Conservation (phyloP, 768 basidiomycete species). For the Serendipita sp. region DNA sequence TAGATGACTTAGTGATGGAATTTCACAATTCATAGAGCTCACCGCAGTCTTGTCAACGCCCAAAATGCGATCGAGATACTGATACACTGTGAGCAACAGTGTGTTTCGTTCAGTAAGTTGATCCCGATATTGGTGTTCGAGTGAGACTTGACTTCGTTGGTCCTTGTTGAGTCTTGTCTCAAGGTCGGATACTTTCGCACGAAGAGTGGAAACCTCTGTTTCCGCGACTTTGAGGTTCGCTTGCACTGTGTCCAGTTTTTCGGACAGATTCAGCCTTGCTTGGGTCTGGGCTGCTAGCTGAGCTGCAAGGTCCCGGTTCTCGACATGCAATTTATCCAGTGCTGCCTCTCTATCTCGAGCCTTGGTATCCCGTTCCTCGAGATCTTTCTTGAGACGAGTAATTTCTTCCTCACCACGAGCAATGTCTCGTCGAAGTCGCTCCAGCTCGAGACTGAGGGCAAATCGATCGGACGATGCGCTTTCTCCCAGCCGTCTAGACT, state of each 20-base stretch:
- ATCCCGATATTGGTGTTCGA: slow-evolving; percentile 74
- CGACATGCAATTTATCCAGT: slow-evolving; percentile 60
- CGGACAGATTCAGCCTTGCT: slow-evolving; percentile 66
- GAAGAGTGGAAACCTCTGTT: slow-evolving; percentile 42
- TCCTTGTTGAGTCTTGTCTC: slow-evolving; percentile 73
- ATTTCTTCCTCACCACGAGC: slow-evolving; percentile 69
- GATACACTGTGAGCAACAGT: slow-evolving; percentile 78
- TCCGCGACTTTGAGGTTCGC: slow-evolving; percentile 50
- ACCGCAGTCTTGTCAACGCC: slow-evolving; percentile 79
- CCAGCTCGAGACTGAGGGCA: slow-evolving; percentile 79
- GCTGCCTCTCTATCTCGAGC: slow-evolving; percentile 53
- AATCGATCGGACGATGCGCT: slow-evolving; percentile 68
- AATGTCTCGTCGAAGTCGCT: slow-evolving; percentile 70
- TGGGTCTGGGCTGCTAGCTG: slow-evolving; percentile 78
- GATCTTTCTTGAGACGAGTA: slow-evolving; percentile 47
- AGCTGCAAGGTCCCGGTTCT: slow-evolving; percentile 63
- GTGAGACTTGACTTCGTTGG: slow-evolving; percentile 49
- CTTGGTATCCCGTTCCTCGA: slow-evolving; percentile 48
- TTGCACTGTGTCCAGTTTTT: slow-evolving; percentile 70
- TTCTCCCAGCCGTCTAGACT: slow-evolving; percentile 69
- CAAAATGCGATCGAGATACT: slow-evolving; percentile 87
- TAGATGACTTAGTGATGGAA: not conserved
- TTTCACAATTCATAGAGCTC: slow-evolving; percentile 16
- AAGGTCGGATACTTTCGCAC: slow-evolving; percentile 50
- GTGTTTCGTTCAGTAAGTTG: slow-evolving; percentile 90